Percentiles rank a stretch among this genome's conserved stretches.
phyloP scores from a whole-genome alignment of 768 basidiomycete genomes.

The Tulasnella sp. region DNA sequence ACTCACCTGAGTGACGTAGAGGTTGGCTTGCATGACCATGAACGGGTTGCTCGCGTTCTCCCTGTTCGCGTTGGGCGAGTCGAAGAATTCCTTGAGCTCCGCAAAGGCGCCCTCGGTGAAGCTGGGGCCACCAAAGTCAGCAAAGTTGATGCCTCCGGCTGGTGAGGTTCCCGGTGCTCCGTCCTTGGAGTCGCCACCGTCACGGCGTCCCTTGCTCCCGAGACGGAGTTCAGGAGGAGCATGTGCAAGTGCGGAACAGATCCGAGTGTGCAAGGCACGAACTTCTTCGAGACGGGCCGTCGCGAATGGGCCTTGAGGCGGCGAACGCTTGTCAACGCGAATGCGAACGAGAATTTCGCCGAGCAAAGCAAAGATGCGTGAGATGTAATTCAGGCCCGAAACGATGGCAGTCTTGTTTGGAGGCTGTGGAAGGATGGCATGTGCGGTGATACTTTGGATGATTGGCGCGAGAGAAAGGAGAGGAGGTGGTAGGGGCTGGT shows the following conservation, averaged over 20 bases:
- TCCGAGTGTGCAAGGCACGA: constrained; percentile 74
- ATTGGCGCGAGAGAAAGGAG: constrained; percentile 16
- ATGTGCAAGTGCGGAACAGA: constrained; percentile 72
- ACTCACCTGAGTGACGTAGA: constrained; percentile 87
- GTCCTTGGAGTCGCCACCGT: constrained; percentile 17
- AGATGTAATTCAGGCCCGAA: constrained; percentile 84
- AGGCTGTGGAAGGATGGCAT: constrained; percentile 84
- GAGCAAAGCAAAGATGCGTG: constrained; percentile 80
- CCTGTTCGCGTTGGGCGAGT: constrained; percentile 84
- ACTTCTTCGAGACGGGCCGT: constrained; percentile 85
- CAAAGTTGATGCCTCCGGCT: constrained; percentile 24
- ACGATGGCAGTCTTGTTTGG: constrained; percentile 82
- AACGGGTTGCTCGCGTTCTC: constrained; percentile 87
- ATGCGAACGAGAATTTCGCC: constrained; percentile 87
- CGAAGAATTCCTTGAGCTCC: constrained; percentile 89
- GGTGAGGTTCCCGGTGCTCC: constrained; percentile 10
- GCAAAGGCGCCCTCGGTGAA: constrained; percentile 84
- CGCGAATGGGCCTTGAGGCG: constrained; percentile 82
- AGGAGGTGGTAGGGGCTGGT: constrained; percentile 24
- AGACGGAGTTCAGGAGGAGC: constrained; percentile 75
- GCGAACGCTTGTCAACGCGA: constrained; percentile 82
- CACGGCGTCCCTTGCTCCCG: constrained; percentile 25
- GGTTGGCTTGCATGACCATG: constrained; percentile 89
- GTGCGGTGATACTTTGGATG: constrained; percentile 70
- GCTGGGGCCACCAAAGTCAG: constrained; percentile 48